A percentile compares a stretch with the other conserved stretches of the same genome.
phyloP scores from a whole-genome alignment of 495 filamentous ascomycete species.

The Stereocaulon alpinum region DNA sequence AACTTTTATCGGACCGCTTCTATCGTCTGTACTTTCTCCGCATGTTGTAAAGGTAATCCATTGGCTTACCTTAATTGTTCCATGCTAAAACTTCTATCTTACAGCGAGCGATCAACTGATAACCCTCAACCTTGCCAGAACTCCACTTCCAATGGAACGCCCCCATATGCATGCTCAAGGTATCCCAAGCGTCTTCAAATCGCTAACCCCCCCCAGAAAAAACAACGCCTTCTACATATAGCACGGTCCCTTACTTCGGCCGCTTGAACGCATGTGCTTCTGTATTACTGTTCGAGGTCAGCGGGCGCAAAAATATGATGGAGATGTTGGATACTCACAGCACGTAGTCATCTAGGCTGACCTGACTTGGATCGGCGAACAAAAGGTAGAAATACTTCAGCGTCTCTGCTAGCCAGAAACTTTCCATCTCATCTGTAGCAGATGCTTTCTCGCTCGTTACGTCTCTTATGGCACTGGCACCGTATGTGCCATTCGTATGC shows the following conservation, averaged over 20 bases:
- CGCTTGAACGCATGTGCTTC: slow-evolving; percentile 46
- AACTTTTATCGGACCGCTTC: background rate
- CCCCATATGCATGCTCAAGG: slow-evolving; percentile 1
- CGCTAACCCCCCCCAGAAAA: background rate
- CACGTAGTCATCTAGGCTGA: slow-evolving; percentile 78
- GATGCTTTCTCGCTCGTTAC: slow-evolving; percentile 45
- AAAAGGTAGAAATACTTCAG: slow-evolving; percentile 75
- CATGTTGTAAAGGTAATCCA: background rate
- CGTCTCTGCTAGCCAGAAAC: slow-evolving; percentile 66
- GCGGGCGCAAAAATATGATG: slow-evolving; percentile 8
- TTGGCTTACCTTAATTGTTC: background rate
- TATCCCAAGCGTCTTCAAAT: background rate
- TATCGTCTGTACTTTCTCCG: background rate
- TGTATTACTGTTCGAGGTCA: slow-evolving; percentile 34
- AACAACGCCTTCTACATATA: background rate
- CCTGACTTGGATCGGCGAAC: slow-evolving; percentile 57
- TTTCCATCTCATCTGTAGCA: slow-evolving; percentile 40
- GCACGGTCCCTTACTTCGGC: slow-evolving; percentile 21
- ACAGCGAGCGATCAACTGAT: background rate
- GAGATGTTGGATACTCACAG: slow-evolving; percentile 39
- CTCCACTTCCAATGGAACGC: background rate
- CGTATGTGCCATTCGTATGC: slow-evolving; percentile 54
- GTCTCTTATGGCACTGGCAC: slow-evolving; percentile 65
- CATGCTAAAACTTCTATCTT: background rate
- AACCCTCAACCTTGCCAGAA: background rate